phyloP scores from a whole-genome alignment of 2,329 filamentous ascomycete genomes.

The Nemania sp. region DNA sequence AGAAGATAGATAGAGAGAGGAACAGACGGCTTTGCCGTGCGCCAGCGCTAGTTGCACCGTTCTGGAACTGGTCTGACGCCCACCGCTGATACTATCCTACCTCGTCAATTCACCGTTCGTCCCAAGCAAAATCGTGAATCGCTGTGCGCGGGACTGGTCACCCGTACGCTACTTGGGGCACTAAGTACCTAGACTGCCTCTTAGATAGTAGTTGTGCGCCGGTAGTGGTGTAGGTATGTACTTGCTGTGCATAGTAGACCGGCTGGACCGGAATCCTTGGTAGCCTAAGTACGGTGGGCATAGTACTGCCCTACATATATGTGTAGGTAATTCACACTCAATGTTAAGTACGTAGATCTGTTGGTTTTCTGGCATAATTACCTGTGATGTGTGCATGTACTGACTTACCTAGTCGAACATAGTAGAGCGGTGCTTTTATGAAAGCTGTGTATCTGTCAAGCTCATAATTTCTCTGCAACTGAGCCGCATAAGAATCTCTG shows the following conservation, averaged over 20 bases:
- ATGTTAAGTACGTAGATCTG: neutral
- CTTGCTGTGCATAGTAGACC: too few species aligned
- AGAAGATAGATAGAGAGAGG: too few species aligned
- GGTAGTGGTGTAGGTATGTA: too few species aligned
- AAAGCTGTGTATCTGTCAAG: neutral
- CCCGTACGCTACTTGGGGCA: neutral
- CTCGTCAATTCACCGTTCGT: constrained; percentile 12
- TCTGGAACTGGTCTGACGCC: constrained; percentile 17
- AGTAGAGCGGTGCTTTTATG: neutral
- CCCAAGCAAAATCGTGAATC: constrained; percentile 8
- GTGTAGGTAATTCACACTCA: constrained; percentile 8
- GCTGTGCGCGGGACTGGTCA: constrained; percentile 12
- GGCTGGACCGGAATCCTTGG: neutral
- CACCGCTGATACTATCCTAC: neutral
- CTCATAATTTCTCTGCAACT: neutral
- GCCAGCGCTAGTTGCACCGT: constrained; percentile 12
- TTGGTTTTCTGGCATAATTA: neutral
- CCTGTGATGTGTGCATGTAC: neutral
- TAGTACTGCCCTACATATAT: neutral
- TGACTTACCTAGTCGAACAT: neutral
- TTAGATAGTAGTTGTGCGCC: too few species aligned
- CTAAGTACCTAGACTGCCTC: neutral
- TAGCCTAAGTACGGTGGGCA: neutral
- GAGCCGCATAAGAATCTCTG: neutral
- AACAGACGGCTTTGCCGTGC: neutral